Conservation (phyloP, 306 rosid genomes). For the Castanopsis chinensis region DNA sequence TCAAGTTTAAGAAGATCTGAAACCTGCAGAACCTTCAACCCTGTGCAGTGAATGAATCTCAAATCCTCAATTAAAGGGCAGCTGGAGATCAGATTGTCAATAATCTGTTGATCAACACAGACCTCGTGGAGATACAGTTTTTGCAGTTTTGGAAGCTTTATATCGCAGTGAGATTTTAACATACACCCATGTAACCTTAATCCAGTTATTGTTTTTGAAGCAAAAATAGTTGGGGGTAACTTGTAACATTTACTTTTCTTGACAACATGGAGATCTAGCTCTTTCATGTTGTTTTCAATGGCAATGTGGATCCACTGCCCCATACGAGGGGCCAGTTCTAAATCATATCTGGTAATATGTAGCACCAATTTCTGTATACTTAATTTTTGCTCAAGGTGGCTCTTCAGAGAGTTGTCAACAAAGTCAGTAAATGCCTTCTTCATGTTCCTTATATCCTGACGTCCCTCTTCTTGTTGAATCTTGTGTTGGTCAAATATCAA, state of each 20-base stretch:
- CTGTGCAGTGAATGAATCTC: constrained; percentile 44
- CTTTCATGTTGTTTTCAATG: constrained; percentile 14
- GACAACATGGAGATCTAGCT: constrained; percentile 34
- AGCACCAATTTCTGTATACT: constrained; percentile 27
- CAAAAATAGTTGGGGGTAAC: constrained; percentile 19
- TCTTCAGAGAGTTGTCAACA: constrained; percentile 10
- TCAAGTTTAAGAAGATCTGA: constrained; percentile 12
- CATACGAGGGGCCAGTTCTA: background rate
- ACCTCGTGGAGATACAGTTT: constrained; percentile 31
- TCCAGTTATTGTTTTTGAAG: constrained; percentile 18
- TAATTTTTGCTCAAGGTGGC: background rate
- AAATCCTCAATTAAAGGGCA: constrained; percentile 48
- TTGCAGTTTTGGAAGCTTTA: constrained; percentile 32
- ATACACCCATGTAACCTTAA: constrained; percentile 36
- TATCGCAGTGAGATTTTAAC: background rate
- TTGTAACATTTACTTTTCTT: background rate
- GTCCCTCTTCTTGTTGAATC: constrained; percentile 15
- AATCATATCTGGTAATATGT: constrained; percentile 21
- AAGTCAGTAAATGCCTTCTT: constrained; percentile 15
- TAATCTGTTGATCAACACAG: background rate
- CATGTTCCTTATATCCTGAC: constrained; percentile 1
- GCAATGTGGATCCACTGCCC: constrained; percentile 25
- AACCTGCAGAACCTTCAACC: constrained; percentile 32
- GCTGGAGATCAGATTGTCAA: constrained; percentile 31
- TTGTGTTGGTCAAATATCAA: constrained; percentile 43